Conservation (phyloP, 441 rosid genomes). For the Croton setiger region DNA sequence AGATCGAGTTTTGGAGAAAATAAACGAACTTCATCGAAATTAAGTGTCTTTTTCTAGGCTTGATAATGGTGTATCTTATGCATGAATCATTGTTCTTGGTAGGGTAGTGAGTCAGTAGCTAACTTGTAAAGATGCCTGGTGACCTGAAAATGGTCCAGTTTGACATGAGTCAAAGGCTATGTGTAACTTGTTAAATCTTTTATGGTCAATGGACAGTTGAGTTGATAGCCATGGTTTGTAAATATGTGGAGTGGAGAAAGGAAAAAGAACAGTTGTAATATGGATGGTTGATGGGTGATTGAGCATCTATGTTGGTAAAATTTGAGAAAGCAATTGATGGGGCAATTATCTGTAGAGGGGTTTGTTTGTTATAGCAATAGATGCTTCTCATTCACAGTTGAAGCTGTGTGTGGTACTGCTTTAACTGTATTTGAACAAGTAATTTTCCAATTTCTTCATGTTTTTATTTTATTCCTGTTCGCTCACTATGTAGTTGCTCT, state of each 20-base stretch:
- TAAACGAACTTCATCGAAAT: conserved; percentile 11
- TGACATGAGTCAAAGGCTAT: neutral
- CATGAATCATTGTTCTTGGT: neutral
- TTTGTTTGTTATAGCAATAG: no score
- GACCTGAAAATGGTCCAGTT: neutral
- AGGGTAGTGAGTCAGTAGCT: neutral
- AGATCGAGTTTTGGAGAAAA: conserved; percentile 18
- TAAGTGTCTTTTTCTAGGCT: conserved; percentile 7
- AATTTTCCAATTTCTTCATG: no score
- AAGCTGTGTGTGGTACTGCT: no score
- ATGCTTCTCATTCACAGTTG: no score
- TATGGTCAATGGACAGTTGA: neutral
- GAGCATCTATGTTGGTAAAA: no score
- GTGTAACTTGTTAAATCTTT: neutral
- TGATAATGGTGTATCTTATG: neutral
- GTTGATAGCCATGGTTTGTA: neutral
- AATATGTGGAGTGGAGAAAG: neutral
- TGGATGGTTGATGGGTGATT: no score
- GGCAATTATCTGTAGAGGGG: no score
- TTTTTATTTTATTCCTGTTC: no score
- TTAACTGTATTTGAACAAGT: no score
- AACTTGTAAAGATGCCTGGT: neutral
- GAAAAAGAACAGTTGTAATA: no score
- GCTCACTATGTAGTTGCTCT: no score
- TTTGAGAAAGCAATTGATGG: no score